Evolutionary conservation across 495 filamentous ascomycete species (phyloP), one percentile per base, ranked within the genome.

Genomic region (Penicillium paradoxum): DNA sequence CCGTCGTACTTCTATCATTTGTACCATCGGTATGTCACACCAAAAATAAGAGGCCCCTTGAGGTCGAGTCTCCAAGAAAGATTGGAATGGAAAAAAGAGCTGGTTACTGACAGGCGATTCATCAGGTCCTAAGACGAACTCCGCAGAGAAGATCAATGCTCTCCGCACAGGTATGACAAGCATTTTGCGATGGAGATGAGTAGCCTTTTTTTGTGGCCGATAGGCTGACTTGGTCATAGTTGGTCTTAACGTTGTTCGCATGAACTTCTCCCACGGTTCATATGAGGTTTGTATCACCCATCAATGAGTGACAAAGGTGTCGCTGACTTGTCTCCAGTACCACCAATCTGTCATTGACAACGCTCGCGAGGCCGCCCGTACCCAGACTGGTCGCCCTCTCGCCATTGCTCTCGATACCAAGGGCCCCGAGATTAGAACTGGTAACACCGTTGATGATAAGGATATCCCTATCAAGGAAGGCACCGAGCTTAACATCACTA

Each of bases 321-420:
- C 24, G 42, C 40, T 64, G 55, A 66, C 47, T 46, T 55, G 18
- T 32, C 10, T 37, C 19, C 52, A 81, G 79, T 95, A 95, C 72
- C 89, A 92, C 71, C 87, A 97, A 77, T 92, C 89, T 38, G 93
- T 98, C 61, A 96, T 98, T 63, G 89, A 98, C 77, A 83, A 98
- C 77, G 79, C 91, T 53, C 87, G 89, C 60, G 77, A 88, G 68
- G 92, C 93, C 59, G 91, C 95, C 72, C 81, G 77, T 58, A 57
- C 68, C 43, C 77, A 87, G 70, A 62, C 77, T 30, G 95, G 95
- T 49, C 88, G 93, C 48, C 93, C 91, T 52, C 76, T 98, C 50
- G 93, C 93, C 66, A 96, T 98, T 77, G 93, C 93, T 57, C 85
- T 98, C 29, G 93, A 98, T 71, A 98, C 93, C 66, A 98, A 98